A percentile compares a stretch with the other conserved stretches of the same genome.
Evolutionary conservation across 2,329 filamentous ascomycete genomes (phyloP).

Genomic region (Alternaria gaisen): DNA sequence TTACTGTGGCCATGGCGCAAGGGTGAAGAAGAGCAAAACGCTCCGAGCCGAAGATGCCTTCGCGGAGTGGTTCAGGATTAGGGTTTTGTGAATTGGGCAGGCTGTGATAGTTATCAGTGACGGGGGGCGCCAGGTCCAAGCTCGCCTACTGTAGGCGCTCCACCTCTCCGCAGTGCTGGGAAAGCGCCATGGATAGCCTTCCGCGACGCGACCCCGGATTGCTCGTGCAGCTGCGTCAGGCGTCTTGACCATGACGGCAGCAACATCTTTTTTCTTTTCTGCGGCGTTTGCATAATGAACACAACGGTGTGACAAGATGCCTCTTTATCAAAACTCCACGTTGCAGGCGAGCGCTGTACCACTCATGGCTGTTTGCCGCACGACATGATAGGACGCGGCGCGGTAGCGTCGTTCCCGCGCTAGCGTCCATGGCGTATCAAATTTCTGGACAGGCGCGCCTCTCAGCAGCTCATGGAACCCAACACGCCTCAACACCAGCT

Average conservation of each 20-base stretch:
- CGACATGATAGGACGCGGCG: constrained; percentile 4
- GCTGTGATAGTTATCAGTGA: constrained; percentile 28
- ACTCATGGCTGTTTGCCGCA: constrained; percentile 8
- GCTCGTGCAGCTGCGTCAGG: constrained; percentile 7
- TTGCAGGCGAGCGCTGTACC: constrained; percentile 1
- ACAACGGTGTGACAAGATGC: background rate
- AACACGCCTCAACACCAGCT: constrained; percentile 51
- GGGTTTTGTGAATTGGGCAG: constrained; percentile 8
- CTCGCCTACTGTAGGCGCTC: constrained; percentile 27
- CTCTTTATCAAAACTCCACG: background rate
- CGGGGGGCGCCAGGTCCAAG: constrained; percentile 29
- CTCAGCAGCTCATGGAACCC: constrained; percentile 41
- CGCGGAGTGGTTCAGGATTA: constrained; percentile 13
- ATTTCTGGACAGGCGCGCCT: constrained; percentile 19
- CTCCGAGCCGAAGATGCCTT: constrained; percentile 16
- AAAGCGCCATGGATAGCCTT: constrained; percentile 21
- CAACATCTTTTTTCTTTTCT: background rate
- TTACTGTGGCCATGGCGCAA: constrained; percentile 58
- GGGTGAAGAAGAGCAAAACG: constrained; percentile 20
- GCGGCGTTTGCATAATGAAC: background rate
- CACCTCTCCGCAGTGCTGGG: constrained; percentile 32
- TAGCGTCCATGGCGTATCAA: constrained; percentile 30
- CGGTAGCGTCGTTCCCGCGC: constrained; percentile 16
- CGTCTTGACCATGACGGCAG: background rate
- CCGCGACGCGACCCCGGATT: constrained; percentile 24